Evolutionary conservation across 257 asterid genomes (phyloP).

Genomic region (Haberlea rhodopensis): DNA sequence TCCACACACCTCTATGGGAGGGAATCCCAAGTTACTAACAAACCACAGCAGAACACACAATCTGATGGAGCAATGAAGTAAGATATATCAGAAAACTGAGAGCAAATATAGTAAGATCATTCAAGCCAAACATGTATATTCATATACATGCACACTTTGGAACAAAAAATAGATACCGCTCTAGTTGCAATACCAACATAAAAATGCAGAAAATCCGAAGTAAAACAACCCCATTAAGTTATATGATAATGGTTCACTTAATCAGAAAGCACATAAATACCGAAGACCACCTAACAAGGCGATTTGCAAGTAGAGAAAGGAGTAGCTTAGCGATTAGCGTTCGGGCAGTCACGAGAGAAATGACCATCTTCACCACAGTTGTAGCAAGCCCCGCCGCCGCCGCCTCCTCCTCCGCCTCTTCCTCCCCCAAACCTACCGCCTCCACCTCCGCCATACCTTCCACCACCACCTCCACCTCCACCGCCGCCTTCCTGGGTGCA

Average conservation of each 20-base stretch:
- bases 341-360: constrained; percentile 18
- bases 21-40: too few species aligned
- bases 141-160: background rate
- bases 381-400: constrained; percentile 2
- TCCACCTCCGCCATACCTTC: constrained; percentile 18
- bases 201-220: background rate
- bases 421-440: constrained; percentile 17
- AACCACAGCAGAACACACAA: background rate
- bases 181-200: background rate
- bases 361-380: constrained; percentile 21
- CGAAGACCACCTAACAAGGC: background rate
- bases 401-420: constrained; percentile 24
- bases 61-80: background rate
- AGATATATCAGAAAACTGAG: background rate
- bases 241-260: background rate
- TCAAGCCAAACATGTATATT: background rate
- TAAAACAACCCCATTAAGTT: background rate
- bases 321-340: background rate
- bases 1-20: too few species aligned
- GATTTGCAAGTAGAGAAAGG: background rate
- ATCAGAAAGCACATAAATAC: background rate
- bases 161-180: background rate
- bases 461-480: constrained; percentile 25
- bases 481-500: constrained; percentile 27
- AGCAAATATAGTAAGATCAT: background rate